Evolutionary conservation across 2,329 filamentous ascomycete genomes (phyloP), one percentile per base, ranked within the genome.

Genomic region (Cladophialophora chaetospira): DNA sequence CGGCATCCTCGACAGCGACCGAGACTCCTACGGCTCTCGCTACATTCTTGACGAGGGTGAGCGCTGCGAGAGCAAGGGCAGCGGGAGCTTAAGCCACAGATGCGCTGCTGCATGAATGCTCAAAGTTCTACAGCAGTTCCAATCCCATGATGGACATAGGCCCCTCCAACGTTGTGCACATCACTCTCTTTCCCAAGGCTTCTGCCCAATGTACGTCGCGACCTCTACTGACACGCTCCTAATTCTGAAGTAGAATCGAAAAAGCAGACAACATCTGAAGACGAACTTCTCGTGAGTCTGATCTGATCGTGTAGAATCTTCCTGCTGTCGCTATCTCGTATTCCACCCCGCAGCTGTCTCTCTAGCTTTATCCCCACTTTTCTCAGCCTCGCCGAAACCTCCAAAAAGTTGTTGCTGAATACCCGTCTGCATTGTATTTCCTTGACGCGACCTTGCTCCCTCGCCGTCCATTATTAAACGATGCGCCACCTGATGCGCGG

Each of bases 401-500:
- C 23, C 36, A 8, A 21, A 28, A 52, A 36, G 35, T 15, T 9
- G 9, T 11, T 11, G 46, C 21, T 46, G 19, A 52, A 21, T 26
- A 52, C 10, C 10, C 15, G 19, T 28, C 38, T 11, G 10, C 33
- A 49, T 44, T 36, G 25, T 25, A 25, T 13, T 47, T 26, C 44
- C 28, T 53, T 21, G 38, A 56, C 55, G 44, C 43, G 42, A 45
- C 35, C 25, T 13, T 11, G 31, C 23, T 11, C 35, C 9, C 36
- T 56, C 53, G 52, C 50, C 26, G 53, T 45, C 25, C 49, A 53
- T 19, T n/a, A 36, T 23, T 42, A 26, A 28, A 62, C 19, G 25
- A 60, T 60, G 57, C 60, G 60, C 26, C 49, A 55, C 17, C 31
- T 60, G 4, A 40, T 57, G 31, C 53, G 60, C n/a, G 35, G 51